Evolutionary conservation across 2,329 filamentous ascomycete genomes (phyloP).

Genomic region (Sporothrix euskadiensis): DNA sequence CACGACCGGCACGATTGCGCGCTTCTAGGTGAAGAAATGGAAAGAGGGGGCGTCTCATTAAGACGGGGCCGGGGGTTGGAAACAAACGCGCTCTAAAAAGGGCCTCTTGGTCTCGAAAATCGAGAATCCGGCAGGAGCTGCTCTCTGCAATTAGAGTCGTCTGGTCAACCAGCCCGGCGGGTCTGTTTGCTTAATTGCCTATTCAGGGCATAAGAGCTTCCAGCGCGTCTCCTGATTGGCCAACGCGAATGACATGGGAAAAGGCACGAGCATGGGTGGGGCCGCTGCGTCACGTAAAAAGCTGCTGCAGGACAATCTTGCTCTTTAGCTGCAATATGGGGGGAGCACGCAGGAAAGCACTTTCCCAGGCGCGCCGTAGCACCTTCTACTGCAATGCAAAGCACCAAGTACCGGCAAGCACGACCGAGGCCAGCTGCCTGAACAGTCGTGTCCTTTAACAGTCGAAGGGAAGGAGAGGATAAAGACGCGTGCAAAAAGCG

Average conservation of each 20-base stretch:
- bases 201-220: constrained; percentile 26
- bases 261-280: constrained; percentile 30
- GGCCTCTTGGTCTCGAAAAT: neutral
- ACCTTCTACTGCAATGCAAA: neutral
- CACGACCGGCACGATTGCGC: constrained; percentile 9
- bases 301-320: constrained; percentile 22
- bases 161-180: constrained; percentile 29
- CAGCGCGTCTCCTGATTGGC: constrained; percentile 34
- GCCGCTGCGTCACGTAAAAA: constrained; percentile 30
- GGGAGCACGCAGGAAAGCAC: neutral
- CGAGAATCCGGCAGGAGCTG: neutral
- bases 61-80: constrained; percentile 27
- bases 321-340: constrained; percentile 11
- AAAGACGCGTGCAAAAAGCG: neutral
- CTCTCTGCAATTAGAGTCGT: constrained; percentile 27
- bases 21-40: constrained; percentile 11
- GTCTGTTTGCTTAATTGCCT: constrained; percentile 33
- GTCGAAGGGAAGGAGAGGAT: neutral
- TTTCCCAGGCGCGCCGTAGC: constrained; percentile 13
- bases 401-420: constrained; percentile 12
- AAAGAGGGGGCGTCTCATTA: constrained; percentile 20
- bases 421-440: neutral
- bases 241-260: constrained; percentile 28
- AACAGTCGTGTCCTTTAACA: neutral
- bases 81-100: constrained; percentile 31